Percentiles rank a stretch among this genome's conserved stretches.
Conservation (phyloP, 352 stramenopile genomes). For the Elongisporangium prolatum region DNA sequence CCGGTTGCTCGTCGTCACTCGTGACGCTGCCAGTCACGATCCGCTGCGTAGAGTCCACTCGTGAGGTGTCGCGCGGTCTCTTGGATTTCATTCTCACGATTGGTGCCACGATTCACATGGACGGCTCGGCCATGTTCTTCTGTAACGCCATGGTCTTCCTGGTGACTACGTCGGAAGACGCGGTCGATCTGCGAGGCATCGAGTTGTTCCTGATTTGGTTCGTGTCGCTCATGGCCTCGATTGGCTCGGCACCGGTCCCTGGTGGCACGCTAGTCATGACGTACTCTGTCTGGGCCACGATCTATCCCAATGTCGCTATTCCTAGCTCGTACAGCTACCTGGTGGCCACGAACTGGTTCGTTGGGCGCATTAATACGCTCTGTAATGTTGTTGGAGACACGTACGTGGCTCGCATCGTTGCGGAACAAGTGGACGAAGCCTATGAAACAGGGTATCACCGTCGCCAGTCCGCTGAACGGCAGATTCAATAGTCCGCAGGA, state of each 20-base stretch:
- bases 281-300: slow-evolving; percentile 70
- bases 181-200: slow-evolving; percentile 35
- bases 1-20: slow-evolving; percentile 62
- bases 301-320: slow-evolving; percentile 48
- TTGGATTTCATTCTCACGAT: slow-evolving; percentile 71
- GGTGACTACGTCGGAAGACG: slow-evolving; percentile 33
- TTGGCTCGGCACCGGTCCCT: slow-evolving; percentile 59
- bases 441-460: slow-evolving; percentile 15
- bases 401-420: slow-evolving; percentile 72
- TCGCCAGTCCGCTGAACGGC: not conserved
- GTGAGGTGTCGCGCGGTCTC: slow-evolving; percentile 49
- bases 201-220: slow-evolving; percentile 55
- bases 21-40: slow-evolving; percentile 64
- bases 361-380: slow-evolving; percentile 63
- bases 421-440: slow-evolving; percentile 66
- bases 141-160: slow-evolving; percentile 64
- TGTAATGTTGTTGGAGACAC: slow-evolving; percentile 69
- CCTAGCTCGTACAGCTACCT: slow-evolving; percentile 67
- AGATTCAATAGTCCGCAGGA: not conserved
- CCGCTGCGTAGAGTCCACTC: slow-evolving; percentile 54
- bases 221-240: slow-evolving; percentile 54
- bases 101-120: slow-evolving; percentile 69
- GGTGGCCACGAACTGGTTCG: slow-evolving; percentile 67
- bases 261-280: slow-evolving; percentile 70
- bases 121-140: slow-evolving; percentile 74